These are phyloP conservation scores for Aulographum hederae DNA, from an alignment of 2,329 filamentous ascomycete genomes.

Conservation along the genomic window DNA sequence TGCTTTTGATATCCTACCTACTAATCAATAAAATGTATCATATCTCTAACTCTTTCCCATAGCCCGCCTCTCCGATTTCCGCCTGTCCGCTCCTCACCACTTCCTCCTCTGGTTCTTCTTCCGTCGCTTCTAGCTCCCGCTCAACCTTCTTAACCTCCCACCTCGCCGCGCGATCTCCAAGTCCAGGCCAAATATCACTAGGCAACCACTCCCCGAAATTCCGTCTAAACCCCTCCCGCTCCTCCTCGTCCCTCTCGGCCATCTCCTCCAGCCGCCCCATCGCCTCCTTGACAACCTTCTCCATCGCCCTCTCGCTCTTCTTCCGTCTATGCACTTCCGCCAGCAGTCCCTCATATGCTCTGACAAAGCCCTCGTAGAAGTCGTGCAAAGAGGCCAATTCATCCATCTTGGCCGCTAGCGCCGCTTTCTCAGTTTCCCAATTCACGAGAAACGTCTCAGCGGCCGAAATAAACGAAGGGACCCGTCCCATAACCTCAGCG, in stretches of 20 bases:
- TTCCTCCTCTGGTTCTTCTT: too few relatives aligned
- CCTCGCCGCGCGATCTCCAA: conserved; percentile 27
- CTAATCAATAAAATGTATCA: too few relatives aligned
- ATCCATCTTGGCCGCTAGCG: conserved; percentile 49
- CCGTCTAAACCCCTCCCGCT: conserved; percentile 60
- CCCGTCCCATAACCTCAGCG: conserved; percentile 45
- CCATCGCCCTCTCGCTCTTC: conserved; percentile 54
- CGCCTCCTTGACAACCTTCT: conserved; percentile 58
- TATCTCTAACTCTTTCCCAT: too few relatives aligned
- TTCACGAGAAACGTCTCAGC: conserved; percentile 41
- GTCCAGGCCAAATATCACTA: conserved; percentile 68
- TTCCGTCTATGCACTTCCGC: conserved; percentile 66
- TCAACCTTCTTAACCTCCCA: too few relatives aligned
- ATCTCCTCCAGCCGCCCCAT: conserved; percentile 59
- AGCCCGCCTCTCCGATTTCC: too few relatives aligned
- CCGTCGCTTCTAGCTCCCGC: too few relatives aligned
- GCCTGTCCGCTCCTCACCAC: too few relatives aligned
- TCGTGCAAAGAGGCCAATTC: conserved; percentile 60
- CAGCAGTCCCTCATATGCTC: conserved; percentile 68
- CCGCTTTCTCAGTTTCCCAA: conserved; percentile 54
- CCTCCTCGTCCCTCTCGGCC: conserved; percentile 47
- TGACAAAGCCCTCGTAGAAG: conserved; percentile 78
- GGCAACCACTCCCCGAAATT: conserved; percentile 79
- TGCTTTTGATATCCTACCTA: too few relatives aligned
- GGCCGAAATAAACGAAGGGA: conserved; percentile 47